These are phyloP conservation scores for Psidium friedrichsthalianum DNA, from an alignment of 345 rosid species.

Conservation along the genomic window DNA sequence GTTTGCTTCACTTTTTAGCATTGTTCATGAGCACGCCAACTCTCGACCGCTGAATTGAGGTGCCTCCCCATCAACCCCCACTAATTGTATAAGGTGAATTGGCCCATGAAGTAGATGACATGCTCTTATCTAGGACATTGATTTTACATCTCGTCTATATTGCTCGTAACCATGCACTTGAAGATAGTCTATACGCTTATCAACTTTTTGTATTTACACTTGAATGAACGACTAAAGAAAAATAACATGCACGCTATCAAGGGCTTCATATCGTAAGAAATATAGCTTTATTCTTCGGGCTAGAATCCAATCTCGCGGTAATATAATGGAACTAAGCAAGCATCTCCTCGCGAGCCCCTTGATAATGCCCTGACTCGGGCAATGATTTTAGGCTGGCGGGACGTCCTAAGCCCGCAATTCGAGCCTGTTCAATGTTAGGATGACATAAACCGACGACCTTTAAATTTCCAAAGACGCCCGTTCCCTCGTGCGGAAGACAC, in stretches of 20 bases:
- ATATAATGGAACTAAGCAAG: neutral
- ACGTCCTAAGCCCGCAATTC: neutral
- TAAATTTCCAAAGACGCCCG: neutral
- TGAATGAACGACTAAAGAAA: neutral
- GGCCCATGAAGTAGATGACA: neutral
- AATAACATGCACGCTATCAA: too few species aligned
- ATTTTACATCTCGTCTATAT: neutral
- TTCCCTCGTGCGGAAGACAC: too few species aligned
- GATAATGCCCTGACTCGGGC: neutral
- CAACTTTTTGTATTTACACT: neutral
- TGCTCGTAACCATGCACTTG: too few species aligned
- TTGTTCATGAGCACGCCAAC: neutral
- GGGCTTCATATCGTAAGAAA: too few species aligned
- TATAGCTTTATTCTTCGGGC: too few species aligned
- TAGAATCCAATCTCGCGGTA: too few species aligned
- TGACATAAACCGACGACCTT: neutral
- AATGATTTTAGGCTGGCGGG: neutral
- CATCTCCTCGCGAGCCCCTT: neutral
- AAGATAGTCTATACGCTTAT: neutral
- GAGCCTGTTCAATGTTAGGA: neutral
- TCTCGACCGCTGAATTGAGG: neutral
- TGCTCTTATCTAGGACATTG: neutral
- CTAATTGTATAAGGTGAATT: neutral
- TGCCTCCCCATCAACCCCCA: neutral
- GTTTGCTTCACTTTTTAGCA: neutral